phyloP scores from a whole-genome alignment of 306 rosid species.

The Elaeagnus macrophylla region DNA sequence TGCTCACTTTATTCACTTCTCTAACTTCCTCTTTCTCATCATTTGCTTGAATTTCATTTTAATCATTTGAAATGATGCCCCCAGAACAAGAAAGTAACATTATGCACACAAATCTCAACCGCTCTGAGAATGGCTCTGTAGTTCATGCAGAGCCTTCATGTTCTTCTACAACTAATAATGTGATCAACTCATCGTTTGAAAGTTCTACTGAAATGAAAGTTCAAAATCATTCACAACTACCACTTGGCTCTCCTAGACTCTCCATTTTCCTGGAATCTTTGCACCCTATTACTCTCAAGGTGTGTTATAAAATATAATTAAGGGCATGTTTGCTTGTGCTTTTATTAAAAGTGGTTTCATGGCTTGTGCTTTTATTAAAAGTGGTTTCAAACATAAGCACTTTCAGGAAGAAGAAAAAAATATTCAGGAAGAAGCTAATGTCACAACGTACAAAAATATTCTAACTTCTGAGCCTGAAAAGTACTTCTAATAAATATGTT shows the following conservation, averaged over 20 bases:
- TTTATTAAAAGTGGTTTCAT: too few species aligned
- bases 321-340: not conserved
- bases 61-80: slow-evolving; percentile 47
- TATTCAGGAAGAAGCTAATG: too few species aligned
- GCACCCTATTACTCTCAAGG: slow-evolving; percentile 62
- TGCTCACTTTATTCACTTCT: too few species aligned
- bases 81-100: slow-evolving; percentile 57
- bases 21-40: too few species aligned
- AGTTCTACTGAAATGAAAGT: slow-evolving; percentile 5
- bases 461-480: too few species aligned
- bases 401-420: too few species aligned
- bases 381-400: too few species aligned
- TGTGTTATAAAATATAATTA: not conserved
- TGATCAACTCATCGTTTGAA: slow-evolving; percentile 11
- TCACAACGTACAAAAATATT: too few species aligned
- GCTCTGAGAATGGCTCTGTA: slow-evolving; percentile 34
- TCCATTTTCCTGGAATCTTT: slow-evolving; percentile 48
- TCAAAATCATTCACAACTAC: slow-evolving; percentile 17
- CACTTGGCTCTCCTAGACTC: slow-evolving; percentile 13
- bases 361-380: too few species aligned
- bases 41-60: too few species aligned
- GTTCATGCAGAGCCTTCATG: slow-evolving; percentile 34
- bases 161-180: slow-evolving; percentile 6
- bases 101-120: slow-evolving; percentile 16
- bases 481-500: too few species aligned